Percentiles rank a stretch among this genome's conserved stretches.
phyloP scores from a whole-genome alignment of 192 early-diverging fungal genomes.

The Coemansia sp. region DNA sequence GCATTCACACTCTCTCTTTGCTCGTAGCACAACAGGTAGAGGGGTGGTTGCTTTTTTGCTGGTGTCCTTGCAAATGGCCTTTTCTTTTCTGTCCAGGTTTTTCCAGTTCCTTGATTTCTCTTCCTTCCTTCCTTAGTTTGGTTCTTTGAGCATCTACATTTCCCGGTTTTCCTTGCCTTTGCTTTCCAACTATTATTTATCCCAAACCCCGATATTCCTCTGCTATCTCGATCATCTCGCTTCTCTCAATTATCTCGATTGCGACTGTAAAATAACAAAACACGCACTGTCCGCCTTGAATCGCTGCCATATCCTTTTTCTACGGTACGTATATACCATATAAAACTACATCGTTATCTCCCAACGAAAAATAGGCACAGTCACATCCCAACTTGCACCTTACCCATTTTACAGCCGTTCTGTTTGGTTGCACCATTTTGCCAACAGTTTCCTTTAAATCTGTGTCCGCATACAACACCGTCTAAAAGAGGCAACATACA shows the following conservation, averaged over 20 bases:
- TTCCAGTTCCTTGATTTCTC: neutral
- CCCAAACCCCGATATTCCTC: no score
- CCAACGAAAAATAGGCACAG: neutral
- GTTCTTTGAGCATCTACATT: neutral
- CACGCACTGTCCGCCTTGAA: neutral
- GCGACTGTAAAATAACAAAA: slow-evolving; percentile 1
- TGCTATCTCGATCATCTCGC: no score
- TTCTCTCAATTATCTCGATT: neutral
- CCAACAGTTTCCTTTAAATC: neutral
- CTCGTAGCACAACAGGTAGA: neutral
- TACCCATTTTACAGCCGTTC: neutral
- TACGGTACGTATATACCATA: neutral
- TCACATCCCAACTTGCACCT: neutral
- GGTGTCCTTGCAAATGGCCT: neutral
- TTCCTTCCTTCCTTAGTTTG: neutral
- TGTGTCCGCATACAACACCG: neutral
- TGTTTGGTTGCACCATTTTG: neutral
- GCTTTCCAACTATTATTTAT: neutral
- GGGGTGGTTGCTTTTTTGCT: no score
- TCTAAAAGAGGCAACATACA: neutral
- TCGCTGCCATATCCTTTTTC: neutral
- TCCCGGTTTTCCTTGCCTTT: neutral
- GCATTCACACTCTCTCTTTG: neutral
- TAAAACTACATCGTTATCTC: neutral
- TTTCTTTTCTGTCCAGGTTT: neutral